Conservation (phyloP, 768 basidiomycete genomes). For the Naganishia kalamii region DNA sequence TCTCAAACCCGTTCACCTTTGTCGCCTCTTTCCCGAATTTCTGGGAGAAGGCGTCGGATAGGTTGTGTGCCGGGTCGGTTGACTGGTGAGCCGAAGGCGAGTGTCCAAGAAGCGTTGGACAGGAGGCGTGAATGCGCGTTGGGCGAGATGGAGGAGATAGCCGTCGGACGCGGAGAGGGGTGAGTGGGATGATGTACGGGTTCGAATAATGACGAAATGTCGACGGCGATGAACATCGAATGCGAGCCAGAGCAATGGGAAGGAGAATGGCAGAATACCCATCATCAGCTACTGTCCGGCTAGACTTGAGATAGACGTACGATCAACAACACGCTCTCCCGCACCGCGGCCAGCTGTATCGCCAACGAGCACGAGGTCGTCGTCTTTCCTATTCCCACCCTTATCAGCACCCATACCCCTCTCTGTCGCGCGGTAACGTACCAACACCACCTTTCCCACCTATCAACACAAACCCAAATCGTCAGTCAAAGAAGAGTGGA, state of each 20-base stretch:
- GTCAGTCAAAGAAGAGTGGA: neutral
- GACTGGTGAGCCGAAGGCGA: slow-evolving; percentile 54
- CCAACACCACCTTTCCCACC: slow-evolving; percentile 99
- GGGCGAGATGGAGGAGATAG: neutral
- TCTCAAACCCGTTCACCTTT: slow-evolving; percentile 92
- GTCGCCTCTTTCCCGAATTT: slow-evolving; percentile 99
- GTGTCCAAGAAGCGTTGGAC: neutral
- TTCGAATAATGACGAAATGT: too few relatives aligned
- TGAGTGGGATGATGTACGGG: too few relatives aligned
- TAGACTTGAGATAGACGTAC: slow-evolving; percentile 58
- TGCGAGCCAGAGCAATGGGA: too few relatives aligned
- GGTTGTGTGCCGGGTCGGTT: slow-evolving; percentile 98
- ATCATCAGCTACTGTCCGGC: neutral
- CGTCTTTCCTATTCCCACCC: slow-evolving; percentile 68
- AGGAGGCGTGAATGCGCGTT: neutral
- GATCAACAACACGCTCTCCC: slow-evolving; percentile 94
- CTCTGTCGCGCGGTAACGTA: slow-evolving; percentile 48
- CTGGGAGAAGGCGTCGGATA: slow-evolving; percentile 94
- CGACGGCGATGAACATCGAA: too few relatives aligned
- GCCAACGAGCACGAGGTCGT: slow-evolving; percentile 96
- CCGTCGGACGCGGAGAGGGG: neutral
- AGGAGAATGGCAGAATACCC: slow-evolving; percentile 1
- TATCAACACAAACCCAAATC: slow-evolving; percentile 40
- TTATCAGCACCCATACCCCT: neutral
- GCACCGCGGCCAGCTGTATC: slow-evolving; percentile 81